phyloP scores from a whole-genome alignment of 116 monocot species.

The Thalassia testudinum region DNA sequence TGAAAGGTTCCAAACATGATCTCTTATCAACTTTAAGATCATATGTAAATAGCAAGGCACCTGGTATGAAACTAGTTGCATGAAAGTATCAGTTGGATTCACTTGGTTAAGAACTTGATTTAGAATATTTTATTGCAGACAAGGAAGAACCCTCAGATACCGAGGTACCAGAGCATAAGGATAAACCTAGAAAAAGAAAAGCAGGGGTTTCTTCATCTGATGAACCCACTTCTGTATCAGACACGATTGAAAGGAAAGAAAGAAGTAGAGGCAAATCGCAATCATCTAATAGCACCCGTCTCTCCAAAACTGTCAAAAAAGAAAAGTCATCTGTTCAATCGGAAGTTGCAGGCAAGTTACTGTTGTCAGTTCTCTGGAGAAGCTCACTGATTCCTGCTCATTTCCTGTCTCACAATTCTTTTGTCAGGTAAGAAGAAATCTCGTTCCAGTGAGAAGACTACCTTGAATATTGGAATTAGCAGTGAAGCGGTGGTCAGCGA shows the following conservation, averaged over 20 bases:
- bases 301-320: neutral
- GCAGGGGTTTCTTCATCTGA: neutral
- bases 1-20: constrained; percentile 23
- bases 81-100: too few relatives aligned
- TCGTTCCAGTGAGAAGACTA: constrained; percentile 1
- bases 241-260: neutral
- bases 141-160: neutral
- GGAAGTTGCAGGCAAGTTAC: too few relatives aligned
- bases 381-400: too few relatives aligned
- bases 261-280: neutral
- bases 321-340: neutral
- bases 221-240: neutral
- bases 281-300: neutral
- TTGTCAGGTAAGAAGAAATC: constrained; percentile 12
- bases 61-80: constrained; percentile 1
- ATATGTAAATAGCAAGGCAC: constrained; percentile 3
- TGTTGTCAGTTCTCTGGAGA: too few relatives aligned
- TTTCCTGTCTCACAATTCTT: too few relatives aligned
- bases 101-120: neutral
- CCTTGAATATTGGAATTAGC: constrained; percentile 9
- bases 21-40: constrained; percentile 15
- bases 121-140: neutral
- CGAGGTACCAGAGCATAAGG: neutral
- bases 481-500: constrained; percentile 14
- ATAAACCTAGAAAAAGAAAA: constrained; percentile 28